Evolutionary conservation across 2,329 filamentous ascomycete genomes (phyloP).

Genomic region (Sordariomycetes sp.): DNA sequence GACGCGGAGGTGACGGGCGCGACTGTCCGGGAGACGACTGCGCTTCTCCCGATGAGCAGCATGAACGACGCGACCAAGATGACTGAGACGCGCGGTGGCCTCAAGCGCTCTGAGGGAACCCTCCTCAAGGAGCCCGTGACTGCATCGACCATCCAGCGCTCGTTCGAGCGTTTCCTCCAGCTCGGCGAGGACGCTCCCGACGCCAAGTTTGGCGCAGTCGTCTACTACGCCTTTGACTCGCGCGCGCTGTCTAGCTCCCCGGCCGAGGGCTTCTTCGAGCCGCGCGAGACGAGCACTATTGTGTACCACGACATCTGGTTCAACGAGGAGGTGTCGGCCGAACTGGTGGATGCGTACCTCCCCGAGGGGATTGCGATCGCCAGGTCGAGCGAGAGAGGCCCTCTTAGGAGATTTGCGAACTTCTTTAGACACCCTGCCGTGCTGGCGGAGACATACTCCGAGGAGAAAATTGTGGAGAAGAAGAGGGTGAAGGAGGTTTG

Average conservation of each 20-base stretch:
- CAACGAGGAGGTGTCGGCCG: conserved; percentile 6
- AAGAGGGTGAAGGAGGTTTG: conserved; percentile 12
- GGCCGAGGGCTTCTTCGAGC: conserved; percentile 10
- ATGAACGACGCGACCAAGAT: conserved; percentile 13
- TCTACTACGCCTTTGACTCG: conserved; percentile 10
- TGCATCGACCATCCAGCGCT: conserved; percentile 8
- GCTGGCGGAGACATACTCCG: conserved; percentile 11
- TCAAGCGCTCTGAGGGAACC: conserved; percentile 15
- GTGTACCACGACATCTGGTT: conserved; percentile 9
- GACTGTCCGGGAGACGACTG: conserved; percentile 14
- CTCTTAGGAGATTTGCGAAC: conserved; percentile 11
- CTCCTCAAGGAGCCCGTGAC: conserved; percentile 10
- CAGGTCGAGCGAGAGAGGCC: conserved; percentile 7
- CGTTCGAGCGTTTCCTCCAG: conserved; percentile 13
- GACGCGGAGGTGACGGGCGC: conserved; percentile 8
- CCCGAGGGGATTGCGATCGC: conserved; percentile 7
- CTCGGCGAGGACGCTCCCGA: conserved; percentile 11
- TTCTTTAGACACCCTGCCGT: conserved; percentile 11
- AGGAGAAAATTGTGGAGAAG: conserved; percentile 9
- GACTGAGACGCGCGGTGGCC: conserved; percentile 16
- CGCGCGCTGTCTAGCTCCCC: conserved; percentile 5
- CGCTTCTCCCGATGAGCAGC: conserved; percentile 9
- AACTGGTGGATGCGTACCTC: conserved; percentile 2
- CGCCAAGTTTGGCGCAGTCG: conserved; percentile 7
- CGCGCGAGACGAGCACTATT: conserved; percentile 10